Percentiles rank a stretch among this genome's conserved stretches.
These are phyloP conservation scores for Mollisiaceae sp. DNA, from an alignment of 2,329 filamentous ascomycete species.

Conservation along the genomic window DNA sequence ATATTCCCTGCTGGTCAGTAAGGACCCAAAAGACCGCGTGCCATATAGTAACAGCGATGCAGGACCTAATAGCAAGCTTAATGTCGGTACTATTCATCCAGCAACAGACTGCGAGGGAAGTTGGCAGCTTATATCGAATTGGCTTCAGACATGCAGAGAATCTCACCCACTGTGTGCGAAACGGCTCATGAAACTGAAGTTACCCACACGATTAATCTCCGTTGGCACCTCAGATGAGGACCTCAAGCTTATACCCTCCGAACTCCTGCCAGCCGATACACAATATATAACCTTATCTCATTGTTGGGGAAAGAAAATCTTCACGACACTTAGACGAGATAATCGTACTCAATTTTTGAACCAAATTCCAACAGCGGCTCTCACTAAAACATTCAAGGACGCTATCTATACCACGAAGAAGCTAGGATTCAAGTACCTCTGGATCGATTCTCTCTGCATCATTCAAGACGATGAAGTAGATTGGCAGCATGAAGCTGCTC, in stretches of 20 bases:
- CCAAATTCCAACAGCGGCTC: constrained; percentile 1
- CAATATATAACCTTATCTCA: constrained; percentile 9
- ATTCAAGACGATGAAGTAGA: constrained; percentile 6
- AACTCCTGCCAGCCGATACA: neutral
- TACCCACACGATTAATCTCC: neutral
- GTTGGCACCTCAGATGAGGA: neutral
- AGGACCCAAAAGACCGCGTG: neutral
- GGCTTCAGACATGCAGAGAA: constrained; percentile 1
- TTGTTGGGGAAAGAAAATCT: constrained; percentile 6
- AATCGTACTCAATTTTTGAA: constrained; percentile 4
- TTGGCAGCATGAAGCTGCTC: constrained; percentile 6
- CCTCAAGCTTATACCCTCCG: neutral
- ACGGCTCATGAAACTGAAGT: neutral
- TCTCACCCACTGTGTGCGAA: neutral
- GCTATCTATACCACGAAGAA: constrained; percentile 19
- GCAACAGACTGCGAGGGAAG: neutral
- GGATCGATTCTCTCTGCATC: constrained; percentile 33
- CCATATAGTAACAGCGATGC: neutral
- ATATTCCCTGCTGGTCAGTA: neutral
- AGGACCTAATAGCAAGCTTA: neutral
- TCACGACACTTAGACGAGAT: neutral
- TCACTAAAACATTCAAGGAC: constrained; percentile 26
- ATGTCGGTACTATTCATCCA: neutral
- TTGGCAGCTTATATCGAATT: neutral
- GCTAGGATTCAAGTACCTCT: constrained; percentile 25